Evolutionary conservation across 2,329 filamentous ascomycete genomes (phyloP), one percentile per base, ranked within the genome.

Genomic region (Stagonosporopsis vannaccii): DNA sequence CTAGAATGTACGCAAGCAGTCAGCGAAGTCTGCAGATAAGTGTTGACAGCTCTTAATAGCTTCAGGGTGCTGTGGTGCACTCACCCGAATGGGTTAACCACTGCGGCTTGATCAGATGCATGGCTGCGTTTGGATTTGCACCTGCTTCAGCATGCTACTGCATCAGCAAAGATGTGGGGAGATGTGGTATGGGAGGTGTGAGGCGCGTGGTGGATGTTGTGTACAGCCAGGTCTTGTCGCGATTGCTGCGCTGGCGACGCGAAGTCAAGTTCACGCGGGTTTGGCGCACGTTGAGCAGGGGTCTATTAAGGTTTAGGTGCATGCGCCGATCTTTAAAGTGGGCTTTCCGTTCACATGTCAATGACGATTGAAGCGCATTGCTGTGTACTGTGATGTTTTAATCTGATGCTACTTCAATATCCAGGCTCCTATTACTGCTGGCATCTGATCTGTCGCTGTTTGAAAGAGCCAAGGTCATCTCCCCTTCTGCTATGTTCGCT

Each of bases 81-180:
- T 62, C 80, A 90, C 89, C 93, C 79, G 91, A 92, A 81, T 97
- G 94, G 76, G 90, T 94, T 71, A 98, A 87, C 93, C 94, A 98
- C 75, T 90, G 87, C 67, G 94, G 94, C 86, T 96, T 97, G 78
- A 96, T 91, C 79, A 97, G 75, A 73, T 80, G 79, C 80, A 82
- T 82, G 61, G 61, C 75, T 66, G 69, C 65, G 63, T 64, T 53
- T 36, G 54, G 49, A 48, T 56, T 46, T 28, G 40, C 35, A 45
- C 51, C 54, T 60, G 32, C 41, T 50, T 47, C 46, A 61, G 65
- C 67, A 66, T 70, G 62, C 69, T 67, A 66, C 56, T 58, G 59
- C 49, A 64, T 62, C 59, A 70, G 60, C 68, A 72, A 67, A 58
- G 57, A 61, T 36, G 23, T n/a, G 30, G 30, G 9, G 11, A 13